Percentiles rank a stretch among this genome's conserved stretches.
Conservation (phyloP, 768 basidiomycete species). For the Lactarius vividus region DNA sequence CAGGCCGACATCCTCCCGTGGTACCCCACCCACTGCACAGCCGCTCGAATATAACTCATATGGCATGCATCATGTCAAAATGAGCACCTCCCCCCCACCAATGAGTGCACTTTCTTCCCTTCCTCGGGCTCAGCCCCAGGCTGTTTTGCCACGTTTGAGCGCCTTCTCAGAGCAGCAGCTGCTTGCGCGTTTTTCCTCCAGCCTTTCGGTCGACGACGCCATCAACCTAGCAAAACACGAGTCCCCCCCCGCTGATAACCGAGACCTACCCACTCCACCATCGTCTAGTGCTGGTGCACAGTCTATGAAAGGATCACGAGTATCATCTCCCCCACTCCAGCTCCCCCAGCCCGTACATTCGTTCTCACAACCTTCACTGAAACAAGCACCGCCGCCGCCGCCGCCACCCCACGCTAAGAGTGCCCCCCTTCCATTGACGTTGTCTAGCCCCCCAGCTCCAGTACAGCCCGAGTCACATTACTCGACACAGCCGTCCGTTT, state of each 20-base stretch:
- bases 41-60: constrained; percentile 14
- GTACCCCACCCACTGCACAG: constrained; percentile 5
- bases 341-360: constrained; percentile 11
- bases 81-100: constrained; percentile 7
- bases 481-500: background rate
- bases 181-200: constrained; percentile 8
- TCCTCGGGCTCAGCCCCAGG: constrained; percentile 18
- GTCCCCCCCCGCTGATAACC: constrained; percentile 2
- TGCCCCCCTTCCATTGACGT: background rate
- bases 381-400: constrained; percentile 12
- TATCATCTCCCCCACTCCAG: constrained; percentile 18
- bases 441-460: constrained; percentile 1
- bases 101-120: constrained; percentile 11
- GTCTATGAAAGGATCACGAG: constrained; percentile 16
- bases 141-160: constrained; percentile 1
- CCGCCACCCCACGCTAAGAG: constrained; percentile 3
- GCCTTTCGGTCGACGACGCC: background rate
- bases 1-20: constrained; percentile 14
- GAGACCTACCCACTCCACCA: constrained; percentile 26
- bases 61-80: constrained; percentile 4
- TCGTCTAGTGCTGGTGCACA: constrained; percentile 24
- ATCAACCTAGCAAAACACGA: constrained; percentile 1
- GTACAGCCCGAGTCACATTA: background rate
- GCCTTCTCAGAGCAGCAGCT: constrained; percentile 10
- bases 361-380: constrained; percentile 6